Base-by-base conservation (phyloP, 148 eudicot genomes). In the Fagopyrum esculentum region DNA sequence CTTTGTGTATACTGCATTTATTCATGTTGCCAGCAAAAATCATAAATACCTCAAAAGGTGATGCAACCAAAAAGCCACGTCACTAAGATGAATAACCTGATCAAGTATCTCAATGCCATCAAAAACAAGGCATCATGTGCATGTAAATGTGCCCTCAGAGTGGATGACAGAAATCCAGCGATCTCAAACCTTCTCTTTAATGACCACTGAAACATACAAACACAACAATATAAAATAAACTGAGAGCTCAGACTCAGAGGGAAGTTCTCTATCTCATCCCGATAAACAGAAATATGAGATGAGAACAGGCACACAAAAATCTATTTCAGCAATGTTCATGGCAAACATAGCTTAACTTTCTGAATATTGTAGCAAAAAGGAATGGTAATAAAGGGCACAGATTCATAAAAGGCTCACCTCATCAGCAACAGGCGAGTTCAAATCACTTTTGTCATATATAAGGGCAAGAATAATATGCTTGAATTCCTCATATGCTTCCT, bases 401-500 rank as follows among this genome's bases (percentile, higher is more conserved):
- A 69, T 50, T 73, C 10, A 49, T 44, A 43, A 73, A 35, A 26
- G 17, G 5, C 79, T 46, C 81, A 92, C 98, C 97, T 92, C 98
- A 77, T 73, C 76, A 63, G 87, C 91, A 49, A 92, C 96, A 22
- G 97, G 99, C 60, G 97, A 95, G 46, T 71, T 82, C 74, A 77
- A 73, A 78, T 95, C 97, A 76, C 89, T 87, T 78, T 95, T 84
- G 77, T 92, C 96, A 79, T 87, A 95, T 60, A 95, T 83, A 60
- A 95, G 83, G 70, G 99, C 93, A 17, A 95, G 89, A 71, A 92
- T 87, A 72, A 87, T 78, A 64, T 95, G 97, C 87, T 95, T 95
- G 78, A 95, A 95, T 81, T 95, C 99, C 87, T 87, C 99, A 66
- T 95, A 95, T 80, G 99, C 99, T 95, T 95, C 99, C 99, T 95